A percentile compares a stretch with the other conserved stretches of the same genome.
Conservation (phyloP, 345 rosid genomes). For the Anacardium occidentale region DNA sequence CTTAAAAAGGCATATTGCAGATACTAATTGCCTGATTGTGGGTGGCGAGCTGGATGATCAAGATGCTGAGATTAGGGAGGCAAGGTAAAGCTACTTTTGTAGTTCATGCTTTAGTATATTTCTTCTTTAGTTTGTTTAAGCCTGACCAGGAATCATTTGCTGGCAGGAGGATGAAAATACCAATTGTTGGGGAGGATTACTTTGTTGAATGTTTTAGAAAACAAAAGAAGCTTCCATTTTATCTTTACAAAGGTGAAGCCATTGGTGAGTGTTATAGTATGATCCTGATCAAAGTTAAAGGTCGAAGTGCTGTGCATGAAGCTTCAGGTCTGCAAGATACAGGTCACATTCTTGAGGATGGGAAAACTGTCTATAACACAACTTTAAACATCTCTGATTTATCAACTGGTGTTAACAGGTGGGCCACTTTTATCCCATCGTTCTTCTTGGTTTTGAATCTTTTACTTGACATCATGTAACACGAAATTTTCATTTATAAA, state of each 20-base stretch:
- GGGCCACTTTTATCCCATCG: slow-evolving; percentile 18
- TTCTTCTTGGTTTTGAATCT: slow-evolving; percentile 8
- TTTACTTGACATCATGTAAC: neutral
- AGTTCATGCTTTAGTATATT: slow-evolving; percentile 18
- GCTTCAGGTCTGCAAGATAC: slow-evolving; percentile 88
- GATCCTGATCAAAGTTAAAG: slow-evolving; percentile 93
- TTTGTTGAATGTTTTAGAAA: slow-evolving; percentile 71
- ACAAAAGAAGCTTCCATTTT: slow-evolving; percentile 77
- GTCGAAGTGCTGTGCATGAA: slow-evolving; percentile 92
- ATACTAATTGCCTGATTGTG: slow-evolving; percentile 76
- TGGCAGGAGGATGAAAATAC: slow-evolving; percentile 85
- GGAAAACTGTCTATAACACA: slow-evolving; percentile 82
- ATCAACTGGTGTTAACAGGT: slow-evolving; percentile 92
- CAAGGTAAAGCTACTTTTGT: slow-evolving; percentile 55
- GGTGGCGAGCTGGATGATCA: slow-evolving; percentile 51
- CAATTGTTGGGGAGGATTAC: slow-evolving; percentile 82
- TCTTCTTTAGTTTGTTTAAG: slow-evolving; percentile 14
- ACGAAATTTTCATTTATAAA: neutral
- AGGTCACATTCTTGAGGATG: slow-evolving; percentile 92
- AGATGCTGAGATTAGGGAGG: slow-evolving; percentile 69
- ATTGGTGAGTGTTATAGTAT: slow-evolving; percentile 55
- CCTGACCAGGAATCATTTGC: slow-evolving; percentile 20
- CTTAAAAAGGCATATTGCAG: slow-evolving; percentile 45
- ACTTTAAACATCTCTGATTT: slow-evolving; percentile 93
- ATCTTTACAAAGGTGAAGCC: slow-evolving; percentile 70